These are phyloP conservation scores for Aureobasidium melanogenum DNA, from an alignment of 2,329 filamentous ascomycete species.

Conservation along the genomic window DNA sequence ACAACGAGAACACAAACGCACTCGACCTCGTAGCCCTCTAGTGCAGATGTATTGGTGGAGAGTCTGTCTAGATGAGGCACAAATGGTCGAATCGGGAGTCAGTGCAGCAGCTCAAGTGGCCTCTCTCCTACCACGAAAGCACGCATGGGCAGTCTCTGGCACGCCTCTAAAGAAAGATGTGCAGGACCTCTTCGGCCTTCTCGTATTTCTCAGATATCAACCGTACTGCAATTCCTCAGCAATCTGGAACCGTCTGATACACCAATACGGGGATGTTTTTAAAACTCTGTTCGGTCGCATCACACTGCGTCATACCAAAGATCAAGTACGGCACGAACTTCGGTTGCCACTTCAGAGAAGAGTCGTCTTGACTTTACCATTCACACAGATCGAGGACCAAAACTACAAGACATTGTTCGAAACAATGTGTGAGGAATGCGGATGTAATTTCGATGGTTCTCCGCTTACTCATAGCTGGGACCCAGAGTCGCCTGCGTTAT, in stretches of 20 bases:
- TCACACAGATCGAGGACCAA: constrained; percentile 84
- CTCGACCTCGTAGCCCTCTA: constrained; percentile 63
- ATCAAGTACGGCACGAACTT: constrained; percentile 68
- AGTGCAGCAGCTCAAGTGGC: constrained; percentile 76
- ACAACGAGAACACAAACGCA: constrained; percentile 48
- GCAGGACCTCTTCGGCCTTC: constrained; percentile 67
- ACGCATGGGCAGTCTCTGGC: constrained; percentile 87
- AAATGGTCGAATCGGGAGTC: constrained; percentile 88
- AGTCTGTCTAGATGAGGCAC: constrained; percentile 64
- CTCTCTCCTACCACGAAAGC: constrained; percentile 67
- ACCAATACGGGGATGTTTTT: constrained; percentile 43
- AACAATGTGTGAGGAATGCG: constrained; percentile 63
- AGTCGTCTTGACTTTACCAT: constrained; percentile 80
- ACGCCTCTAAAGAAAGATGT: constrained; percentile 79
- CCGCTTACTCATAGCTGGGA: constrained; percentile 57
- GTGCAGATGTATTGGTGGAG: constrained; percentile 83
- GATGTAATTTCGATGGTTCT: constrained; percentile 54
- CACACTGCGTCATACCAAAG: constrained; percentile 78
- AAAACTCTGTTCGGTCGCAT: constrained; percentile 60
- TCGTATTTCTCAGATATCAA: constrained; percentile 71
- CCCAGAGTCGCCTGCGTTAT: constrained; percentile 44
- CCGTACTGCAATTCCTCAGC: constrained; percentile 59
- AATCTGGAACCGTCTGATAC: constrained; percentile 60
- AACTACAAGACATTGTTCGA: constrained; percentile 71
- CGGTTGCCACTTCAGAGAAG: constrained; percentile 73